Conservation (phyloP, 2,329 filamentous ascomycete species). For the Xylariaceae sp. region DNA sequence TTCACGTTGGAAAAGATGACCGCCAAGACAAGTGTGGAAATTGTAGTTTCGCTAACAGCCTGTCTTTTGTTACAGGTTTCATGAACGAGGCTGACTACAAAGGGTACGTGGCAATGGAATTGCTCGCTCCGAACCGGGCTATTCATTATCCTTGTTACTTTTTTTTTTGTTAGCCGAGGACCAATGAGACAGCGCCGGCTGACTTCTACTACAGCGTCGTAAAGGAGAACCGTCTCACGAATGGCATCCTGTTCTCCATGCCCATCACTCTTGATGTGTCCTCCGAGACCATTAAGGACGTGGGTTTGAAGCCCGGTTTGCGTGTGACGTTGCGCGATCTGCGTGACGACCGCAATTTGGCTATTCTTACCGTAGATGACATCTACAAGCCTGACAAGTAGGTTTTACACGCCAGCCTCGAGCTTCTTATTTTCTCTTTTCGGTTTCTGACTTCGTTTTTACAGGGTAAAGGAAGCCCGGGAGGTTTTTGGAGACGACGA, state of each 20-base stretch:
- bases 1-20: conserved; percentile 7
- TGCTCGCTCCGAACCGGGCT: too few relatives aligned
- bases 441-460: conserved; percentile 17
- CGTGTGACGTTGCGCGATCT: conserved; percentile 89
- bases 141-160: too few relatives aligned
- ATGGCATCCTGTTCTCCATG: conserved; percentile 92
- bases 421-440: too few relatives aligned
- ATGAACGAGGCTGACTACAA: conserved; percentile 97
- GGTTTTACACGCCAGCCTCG: conserved; percentile 36
- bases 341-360: conserved; percentile 92
- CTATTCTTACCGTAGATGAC: conserved; percentile 93
- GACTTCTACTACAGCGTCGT: conserved; percentile 75
- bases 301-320: conserved; percentile 73
- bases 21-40: conserved; percentile 27
- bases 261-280: conserved; percentile 90
- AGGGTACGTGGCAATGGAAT: conserved; percentile 52
- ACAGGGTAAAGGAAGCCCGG: conserved; percentile 80
- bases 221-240: conserved; percentile 76
- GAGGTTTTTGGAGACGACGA: conserved; percentile 92
- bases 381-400: conserved; percentile 95
- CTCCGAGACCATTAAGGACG: conserved; percentile 67
- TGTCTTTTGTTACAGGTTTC: too few relatives aligned
- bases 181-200: too few relatives aligned
- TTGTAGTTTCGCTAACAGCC: too few relatives aligned
- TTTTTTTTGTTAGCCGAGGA: too few relatives aligned